Percentiles rank a stretch among this genome's conserved stretches.
These are phyloP conservation scores for Emydomyces testavorans DNA, from an alignment of 2,329 filamentous ascomycete genomes.

Conservation along the genomic window DNA sequence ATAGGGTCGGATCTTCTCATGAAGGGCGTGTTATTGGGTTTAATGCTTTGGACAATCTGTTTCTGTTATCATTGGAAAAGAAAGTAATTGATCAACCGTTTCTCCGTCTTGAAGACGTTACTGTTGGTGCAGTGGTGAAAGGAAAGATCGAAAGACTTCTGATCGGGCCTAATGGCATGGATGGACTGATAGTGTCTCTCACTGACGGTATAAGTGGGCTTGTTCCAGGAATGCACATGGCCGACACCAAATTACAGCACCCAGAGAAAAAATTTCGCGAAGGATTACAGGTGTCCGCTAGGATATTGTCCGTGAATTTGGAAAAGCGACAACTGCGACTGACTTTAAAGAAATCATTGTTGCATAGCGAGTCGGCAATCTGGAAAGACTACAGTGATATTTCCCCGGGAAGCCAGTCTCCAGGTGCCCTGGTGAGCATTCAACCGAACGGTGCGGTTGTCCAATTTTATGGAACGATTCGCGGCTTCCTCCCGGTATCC, in stretches of 20 bases:
- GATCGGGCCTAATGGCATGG: slow-evolving; percentile 63
- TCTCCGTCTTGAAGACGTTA: slow-evolving; percentile 81
- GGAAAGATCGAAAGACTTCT: slow-evolving; percentile 77
- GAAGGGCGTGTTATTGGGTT: slow-evolving; percentile 74
- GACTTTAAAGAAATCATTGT: slow-evolving; percentile 85
- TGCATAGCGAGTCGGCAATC: slow-evolving; percentile 75
- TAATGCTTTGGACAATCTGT: slow-evolving; percentile 75
- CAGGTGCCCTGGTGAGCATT: slow-evolving; percentile 78
- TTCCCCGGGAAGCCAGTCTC: slow-evolving; percentile 61
- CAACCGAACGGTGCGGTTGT: slow-evolving; percentile 70
- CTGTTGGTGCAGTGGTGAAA: slow-evolving; percentile 66
- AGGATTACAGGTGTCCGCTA: slow-evolving; percentile 69
- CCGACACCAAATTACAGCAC: slow-evolving; percentile 76
- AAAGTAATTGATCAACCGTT: slow-evolving; percentile 76
- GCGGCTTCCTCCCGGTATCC: slow-evolving; percentile 78
- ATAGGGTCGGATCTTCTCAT: slow-evolving; percentile 66
- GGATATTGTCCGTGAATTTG: slow-evolving; percentile 69
- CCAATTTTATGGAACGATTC: slow-evolving; percentile 76
- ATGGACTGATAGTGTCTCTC: slow-evolving; percentile 69
- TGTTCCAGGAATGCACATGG: slow-evolving; percentile 75
- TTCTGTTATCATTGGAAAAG: slow-evolving; percentile 72
- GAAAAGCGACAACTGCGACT: slow-evolving; percentile 69
- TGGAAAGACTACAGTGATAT: slow-evolving; percentile 70
- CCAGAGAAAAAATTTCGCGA: slow-evolving; percentile 94
- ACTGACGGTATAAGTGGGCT: slow-evolving; percentile 82